Evolutionary conservation across 2,329 filamentous ascomycete species (phyloP), one percentile per base, ranked within the genome.

Genomic region (Chaetomiaceae sp.): DNA sequence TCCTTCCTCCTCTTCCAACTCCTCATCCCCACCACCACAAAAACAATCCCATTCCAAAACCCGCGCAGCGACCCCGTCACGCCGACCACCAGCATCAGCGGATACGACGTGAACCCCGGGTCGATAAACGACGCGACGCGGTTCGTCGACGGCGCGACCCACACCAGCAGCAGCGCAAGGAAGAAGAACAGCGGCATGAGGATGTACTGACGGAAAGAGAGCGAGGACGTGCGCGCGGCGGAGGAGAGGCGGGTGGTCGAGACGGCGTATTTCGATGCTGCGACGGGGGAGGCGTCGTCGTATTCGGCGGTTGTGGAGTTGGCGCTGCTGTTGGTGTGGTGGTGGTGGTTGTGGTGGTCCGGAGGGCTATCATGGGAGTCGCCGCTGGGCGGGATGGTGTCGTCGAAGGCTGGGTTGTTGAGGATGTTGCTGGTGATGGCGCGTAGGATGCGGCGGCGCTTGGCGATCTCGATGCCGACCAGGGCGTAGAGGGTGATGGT

Each of bases 401-500:
- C 38, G 18, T 58, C 57, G 1, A 65, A 46, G n/a, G 54, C 48
- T 9, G 22, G 26, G 66, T 54, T 17, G 33, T 65, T 10, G 15
- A 15, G 57, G n/a, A 32, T 30, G 30, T 41, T 41, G 43, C 57
- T 58, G 17, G 52, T 54, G 26, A 60, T 58, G 7, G 60, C 51
- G 38, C 58, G 57, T 44, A 66, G 58, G 14, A 63, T 60, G 32
- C 59, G 59, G 17, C 62, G 56, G 0, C 65, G 57, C 38, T 59
- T 57, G 26, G 59, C 49, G 29, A 67, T 64, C 42, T 63, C 59
- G 51, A 61, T 48, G 14, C 62, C 64, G 20, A 67, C 62, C 45
- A 79, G 57, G 30, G 63, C 62, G 56, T 83, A 71, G 26, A 81
- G 55, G 2, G 68, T 54, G 3, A 58, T 49, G 24, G 54, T 55